phyloP scores from a whole-genome alignment of 2,329 filamentous ascomycete species.

The Leptographium flavum region DNA sequence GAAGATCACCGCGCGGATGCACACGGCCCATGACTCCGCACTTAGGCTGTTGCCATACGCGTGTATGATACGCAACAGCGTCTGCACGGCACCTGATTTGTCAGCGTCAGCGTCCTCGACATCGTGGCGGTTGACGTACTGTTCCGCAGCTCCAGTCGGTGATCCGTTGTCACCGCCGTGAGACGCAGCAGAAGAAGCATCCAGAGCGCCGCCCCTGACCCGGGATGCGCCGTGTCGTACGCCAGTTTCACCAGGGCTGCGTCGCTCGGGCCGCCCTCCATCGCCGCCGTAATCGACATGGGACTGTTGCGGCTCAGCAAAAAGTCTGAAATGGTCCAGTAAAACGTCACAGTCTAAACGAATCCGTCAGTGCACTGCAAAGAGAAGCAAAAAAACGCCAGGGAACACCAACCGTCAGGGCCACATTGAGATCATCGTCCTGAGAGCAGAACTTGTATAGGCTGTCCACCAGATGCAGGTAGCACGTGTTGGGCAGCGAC shows the following conservation, averaged over 20 bases:
- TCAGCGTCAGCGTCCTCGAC: slow-evolving; percentile 7
- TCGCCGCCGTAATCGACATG: slow-evolving; percentile 41
- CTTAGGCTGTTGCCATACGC: slow-evolving; percentile 73
- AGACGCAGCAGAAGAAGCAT: slow-evolving; percentile 60
- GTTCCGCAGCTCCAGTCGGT: slow-evolving; percentile 62
- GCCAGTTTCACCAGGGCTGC: slow-evolving; percentile 43
- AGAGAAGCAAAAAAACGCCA: neutral
- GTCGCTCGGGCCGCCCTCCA: slow-evolving; percentile 41
- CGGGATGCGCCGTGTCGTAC: slow-evolving; percentile 39
- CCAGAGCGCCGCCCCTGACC: slow-evolving; percentile 61
- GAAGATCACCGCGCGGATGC: slow-evolving; percentile 69
- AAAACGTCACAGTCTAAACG: slow-evolving; percentile 70
- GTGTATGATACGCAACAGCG: slow-evolving; percentile 79
- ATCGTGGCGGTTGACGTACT: slow-evolving; percentile 28
- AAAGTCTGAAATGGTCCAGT: slow-evolving; percentile 90
- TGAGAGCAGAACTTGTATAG: slow-evolving; percentile 83
- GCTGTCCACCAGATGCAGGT: slow-evolving; percentile 68
- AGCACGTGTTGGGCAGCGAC: slow-evolving; percentile 56
- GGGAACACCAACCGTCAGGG: slow-evolving; percentile 55
- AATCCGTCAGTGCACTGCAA: neutral
- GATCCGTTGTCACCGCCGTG: slow-evolving; percentile 56
- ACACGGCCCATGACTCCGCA: slow-evolving; percentile 69
- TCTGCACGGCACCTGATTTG: slow-evolving; percentile 60
- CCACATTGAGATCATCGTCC: slow-evolving; percentile 85
- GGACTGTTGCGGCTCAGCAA: slow-evolving; percentile 47